Evolutionary conservation across 805 yeast species (phyloP), one percentile per base, ranked within the genome.

Genomic region (Barnettozyma botsteinii): DNA sequence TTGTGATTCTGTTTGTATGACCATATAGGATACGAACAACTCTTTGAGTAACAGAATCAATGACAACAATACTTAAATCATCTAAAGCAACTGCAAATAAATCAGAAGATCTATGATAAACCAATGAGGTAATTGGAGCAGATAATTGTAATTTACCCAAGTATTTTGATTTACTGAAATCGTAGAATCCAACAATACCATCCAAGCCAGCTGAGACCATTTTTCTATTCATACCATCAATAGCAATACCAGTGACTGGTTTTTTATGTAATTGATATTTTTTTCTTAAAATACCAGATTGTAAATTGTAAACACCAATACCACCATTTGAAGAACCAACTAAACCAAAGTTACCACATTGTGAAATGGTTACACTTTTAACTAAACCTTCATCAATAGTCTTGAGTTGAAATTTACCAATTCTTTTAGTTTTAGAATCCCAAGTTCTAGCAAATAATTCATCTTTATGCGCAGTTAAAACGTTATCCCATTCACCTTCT

Each of bases 281-380:
- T 52, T 82, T 81, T 50, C 97, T 73, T 35, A 80, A 60, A 15
- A 75, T 62, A n/a, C 98, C 98, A 56, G 95, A 85, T 62, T 93
- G 98, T 57, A 93, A 65, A 59, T 93, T 93, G 61, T 81, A 89
- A 10, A 81, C 87, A 23, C 83, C 87, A 46, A 93, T 80, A 12
- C 84, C 80, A 47, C 99, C 99, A 31, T 66, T 61, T 2, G 89
- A 73, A 2, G 97, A 87, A 11, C 98, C 99, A 17, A 94, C 82
- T 29, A 91, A 64, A 1, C 85, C 96, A 61, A 94, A 93, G 60
- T 94, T 94, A 28, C 98, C 98, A 71, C 99, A 93, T 41, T 79
- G 84, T 0, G 97, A 85, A 18, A 91, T 75, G 15, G 84, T 73
- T 8, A 87, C 91, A 23, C 84, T 61, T 56, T 81, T 85, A 8